These are phyloP conservation scores for Kurtzmaniella fragi DNA, from an alignment of 805 yeast genomes.

Conservation along the genomic window DNA sequence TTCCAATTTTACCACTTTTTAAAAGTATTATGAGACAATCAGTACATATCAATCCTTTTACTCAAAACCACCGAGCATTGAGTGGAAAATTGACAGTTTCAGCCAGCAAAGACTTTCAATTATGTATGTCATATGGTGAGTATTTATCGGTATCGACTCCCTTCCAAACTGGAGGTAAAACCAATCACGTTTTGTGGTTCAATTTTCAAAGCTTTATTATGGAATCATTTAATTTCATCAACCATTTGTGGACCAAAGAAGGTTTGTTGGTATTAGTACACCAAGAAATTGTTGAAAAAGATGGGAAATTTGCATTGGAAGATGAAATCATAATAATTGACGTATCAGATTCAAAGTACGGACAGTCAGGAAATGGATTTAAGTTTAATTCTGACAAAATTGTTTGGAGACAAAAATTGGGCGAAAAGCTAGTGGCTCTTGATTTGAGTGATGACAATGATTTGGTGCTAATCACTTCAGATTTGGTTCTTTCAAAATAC, in stretches of 20 bases:
- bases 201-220: constrained; percentile 28
- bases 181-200: constrained; percentile 36
- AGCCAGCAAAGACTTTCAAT: constrained; percentile 18
- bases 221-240: constrained; percentile 28
- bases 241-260: constrained; percentile 32
- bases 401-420: constrained; percentile 34
- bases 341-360: constrained; percentile 25
- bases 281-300: constrained; percentile 14
- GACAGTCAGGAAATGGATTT: constrained; percentile 23
- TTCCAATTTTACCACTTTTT: constrained; percentile 27
- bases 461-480: constrained; percentile 25
- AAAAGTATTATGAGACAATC: constrained; percentile 16
- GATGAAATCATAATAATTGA: constrained; percentile 36
- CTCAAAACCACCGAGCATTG: constrained; percentile 2
- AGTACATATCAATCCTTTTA: not conserved
- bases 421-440: constrained; percentile 15
- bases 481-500: constrained; percentile 8
- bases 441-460: constrained; percentile 10
- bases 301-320: constrained; percentile 4
- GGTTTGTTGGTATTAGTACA: constrained; percentile 27
- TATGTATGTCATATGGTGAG: constrained; percentile 24
- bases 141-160: constrained; percentile 27
- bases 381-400: constrained; percentile 35
- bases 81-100: constrained; percentile 19
- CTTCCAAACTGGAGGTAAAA: constrained; percentile 11